Evolutionary conservation across 1,284 basidiomycete species (phyloP).

Genomic region (Ganoderma sinense): DNA sequence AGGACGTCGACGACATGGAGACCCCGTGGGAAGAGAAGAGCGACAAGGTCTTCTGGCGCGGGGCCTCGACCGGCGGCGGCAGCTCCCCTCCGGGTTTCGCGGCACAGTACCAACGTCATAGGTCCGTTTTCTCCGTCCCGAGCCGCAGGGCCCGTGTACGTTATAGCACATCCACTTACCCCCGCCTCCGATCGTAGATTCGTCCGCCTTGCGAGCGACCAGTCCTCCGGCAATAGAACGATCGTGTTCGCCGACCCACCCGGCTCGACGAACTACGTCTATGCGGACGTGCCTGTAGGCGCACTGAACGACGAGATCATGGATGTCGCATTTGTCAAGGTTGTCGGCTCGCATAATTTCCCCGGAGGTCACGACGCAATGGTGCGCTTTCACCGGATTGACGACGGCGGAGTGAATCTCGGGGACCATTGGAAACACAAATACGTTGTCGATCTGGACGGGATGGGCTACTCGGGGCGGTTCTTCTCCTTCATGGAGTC

Average conservation of each 20-base stretch:
- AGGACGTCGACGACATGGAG: slow-evolving; percentile 83
- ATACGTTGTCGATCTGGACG: slow-evolving; percentile 91
- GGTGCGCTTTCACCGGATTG: slow-evolving; percentile 75
- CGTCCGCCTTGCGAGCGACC: slow-evolving; percentile 79
- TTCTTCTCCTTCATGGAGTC: slow-evolving; percentile 89
- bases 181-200: slow-evolving; percentile 55
- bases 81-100: slow-evolving; percentile 87
- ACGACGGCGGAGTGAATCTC: slow-evolving; percentile 78
- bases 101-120: slow-evolving; percentile 87
- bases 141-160: background rate
- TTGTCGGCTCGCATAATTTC: slow-evolving; percentile 72
- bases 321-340: slow-evolving; percentile 89
- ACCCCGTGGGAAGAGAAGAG: slow-evolving; percentile 82
- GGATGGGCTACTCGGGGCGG: slow-evolving; percentile 93
- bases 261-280: slow-evolving; percentile 64
- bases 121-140: slow-evolving; percentile 50
- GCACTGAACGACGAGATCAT: slow-evolving; percentile 83
- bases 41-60: slow-evolving; percentile 84
- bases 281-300: slow-evolving; percentile 66
- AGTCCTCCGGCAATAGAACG: slow-evolving; percentile 62
- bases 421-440: slow-evolving; percentile 93
- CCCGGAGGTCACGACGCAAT: slow-evolving; percentile 85
- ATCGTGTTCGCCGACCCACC: slow-evolving; percentile 82
- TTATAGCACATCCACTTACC: slow-evolving; percentile 6
- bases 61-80: slow-evolving; percentile 93